Evolutionary conservation across 495 filamentous ascomycete species (phyloP), one percentile per base, ranked within the genome.

Genomic region (Lasiosphaeriaceae sp.): DNA sequence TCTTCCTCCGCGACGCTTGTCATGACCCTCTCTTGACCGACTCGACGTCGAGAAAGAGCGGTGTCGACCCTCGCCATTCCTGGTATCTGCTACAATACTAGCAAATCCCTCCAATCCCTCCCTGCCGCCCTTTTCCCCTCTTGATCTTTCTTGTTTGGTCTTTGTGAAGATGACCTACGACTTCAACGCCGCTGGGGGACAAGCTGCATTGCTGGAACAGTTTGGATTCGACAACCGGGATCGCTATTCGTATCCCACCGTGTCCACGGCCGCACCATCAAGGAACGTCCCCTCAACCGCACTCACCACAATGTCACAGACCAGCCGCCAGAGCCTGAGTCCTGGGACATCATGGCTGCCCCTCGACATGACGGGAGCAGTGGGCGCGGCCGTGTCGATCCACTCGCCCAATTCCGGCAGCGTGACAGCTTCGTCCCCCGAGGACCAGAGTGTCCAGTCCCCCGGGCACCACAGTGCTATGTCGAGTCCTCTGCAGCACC

Each of bases 111-210:
- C 67, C 67, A 66, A 60, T 56, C 64, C 65, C 61, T 63, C 49
- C 47, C 56, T 52, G 48, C 52, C 60, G 35, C 22, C 57, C 52
- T 56, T 56, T n/a, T 54, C 54, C 61, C 55, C 52, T 48, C 47
- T 56, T 56, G 57, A 46, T 59, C 52, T 55, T 55, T 54, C 54
- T 61, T 59, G 50, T 47, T 51, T 54, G 61, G 55, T 47, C 58
- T 39, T 54, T 50, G 67, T 67, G 65, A 79, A 56, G 65, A 83
- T 83, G 80, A 77, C 76, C 71, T 79, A 75, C 73, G 76, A 82
- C 67, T 82, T 78, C 76, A 74, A 75, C 71, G 64, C 74, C 64
- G 68, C 71, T 61, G 76, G 71, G 66, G 75, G 75, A 70, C 77
- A 75, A 37, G 70, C 71, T 59, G 78, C 72, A 58, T 70, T 82